Evolutionary conservation across 129 eudicot genomes (phyloP), one percentile per base, ranked within the genome.

Genomic region (Mikania micrantha): DNA sequence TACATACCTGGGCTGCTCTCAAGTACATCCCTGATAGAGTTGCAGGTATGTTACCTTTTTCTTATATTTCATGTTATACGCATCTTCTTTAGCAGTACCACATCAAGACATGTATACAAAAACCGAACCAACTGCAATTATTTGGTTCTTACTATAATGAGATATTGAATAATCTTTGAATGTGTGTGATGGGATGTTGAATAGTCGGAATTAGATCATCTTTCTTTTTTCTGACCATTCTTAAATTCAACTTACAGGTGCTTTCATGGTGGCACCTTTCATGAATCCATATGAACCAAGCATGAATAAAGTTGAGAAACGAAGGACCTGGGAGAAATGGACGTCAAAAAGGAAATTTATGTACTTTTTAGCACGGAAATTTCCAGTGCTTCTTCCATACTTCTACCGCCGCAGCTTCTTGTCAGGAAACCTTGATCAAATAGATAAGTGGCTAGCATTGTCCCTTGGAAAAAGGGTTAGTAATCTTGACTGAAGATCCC

Each of bases 1-100:
- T 79, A 75, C 98, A 91, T 74, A 87, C 86, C 61, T 91, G 95
- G 96, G 98, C 98, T 54, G 96, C 98, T 60, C 88, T 91, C 63
- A 82, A 76, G 69, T 88, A 87, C 78, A 88, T 91, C 61, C 97
- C 96, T 7, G 97, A 91, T 58, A 84, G 90, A 53, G 32, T 91
- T 65, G 96, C 90, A 79, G 97, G 97, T 88, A 81, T 19, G 10
- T 40, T 28, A 15, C 9, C 29, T 19, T 9, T 25, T 68, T 32
- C 15, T 32, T 16, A 56, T 47, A 5, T 29, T 49, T 3, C 60
- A 47, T 67, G 60, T 48, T 73, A 9, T 47, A 59, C 29, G 58
- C 52, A 60, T 61, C 62, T 72, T 47, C 69, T 15, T 48, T 34
- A 47, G 69, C 52, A 72, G 31, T 60, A 13, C 17, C 63, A 56